Percentiles rank a stretch among this genome's conserved stretches.
phyloP scores from a whole-genome alignment of 2,329 filamentous ascomycete species.

The Penicillium sp. region DNA sequence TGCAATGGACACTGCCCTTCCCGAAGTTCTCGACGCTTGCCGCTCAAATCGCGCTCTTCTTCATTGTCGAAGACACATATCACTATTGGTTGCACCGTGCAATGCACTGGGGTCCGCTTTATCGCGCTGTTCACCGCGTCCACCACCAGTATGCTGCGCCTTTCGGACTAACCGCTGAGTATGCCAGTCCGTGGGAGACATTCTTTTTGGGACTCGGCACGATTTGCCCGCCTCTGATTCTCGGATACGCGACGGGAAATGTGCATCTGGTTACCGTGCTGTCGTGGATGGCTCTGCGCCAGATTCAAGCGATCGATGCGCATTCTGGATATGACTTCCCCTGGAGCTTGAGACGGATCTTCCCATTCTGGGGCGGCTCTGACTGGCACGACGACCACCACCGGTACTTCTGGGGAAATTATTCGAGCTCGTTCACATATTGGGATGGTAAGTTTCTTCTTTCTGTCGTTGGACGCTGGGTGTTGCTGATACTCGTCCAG shows the following conservation, averaged over 20 bases:
- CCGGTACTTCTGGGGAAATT: slow-evolving; percentile 97
- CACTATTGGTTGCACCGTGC: slow-evolving; percentile 95
- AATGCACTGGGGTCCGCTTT: slow-evolving; percentile 90
- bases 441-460: slow-evolving; percentile 67
- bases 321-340: slow-evolving; percentile 98
- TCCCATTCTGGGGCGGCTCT: slow-evolving; percentile 92
- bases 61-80: slow-evolving; percentile 93
- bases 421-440: slow-evolving; percentile 94
- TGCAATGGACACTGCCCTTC: slow-evolving; percentile 85
- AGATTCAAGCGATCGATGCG: slow-evolving; percentile 95
- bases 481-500: slow-evolving; percentile 5
- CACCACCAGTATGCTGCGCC: slow-evolving; percentile 97
- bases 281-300: slow-evolving; percentile 83
- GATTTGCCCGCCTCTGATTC: slow-evolving; percentile 78
- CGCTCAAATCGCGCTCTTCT: slow-evolving; percentile 87
- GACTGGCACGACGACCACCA: slow-evolving; percentile 95
- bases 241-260: slow-evolving; percentile 77
- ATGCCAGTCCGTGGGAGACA: slow-evolving; percentile 93
- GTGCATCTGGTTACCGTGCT: slow-evolving; percentile 97
- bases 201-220: slow-evolving; percentile 88
- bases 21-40: slow-evolving; percentile 80
- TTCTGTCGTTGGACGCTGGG: not conserved
- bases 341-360: slow-evolving; percentile 86
- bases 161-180: slow-evolving; percentile 93
- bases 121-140: slow-evolving; percentile 95